Conservation (phyloP, 1,284 basidiomycete genomes). For the Ganoderma meredithae region DNA sequence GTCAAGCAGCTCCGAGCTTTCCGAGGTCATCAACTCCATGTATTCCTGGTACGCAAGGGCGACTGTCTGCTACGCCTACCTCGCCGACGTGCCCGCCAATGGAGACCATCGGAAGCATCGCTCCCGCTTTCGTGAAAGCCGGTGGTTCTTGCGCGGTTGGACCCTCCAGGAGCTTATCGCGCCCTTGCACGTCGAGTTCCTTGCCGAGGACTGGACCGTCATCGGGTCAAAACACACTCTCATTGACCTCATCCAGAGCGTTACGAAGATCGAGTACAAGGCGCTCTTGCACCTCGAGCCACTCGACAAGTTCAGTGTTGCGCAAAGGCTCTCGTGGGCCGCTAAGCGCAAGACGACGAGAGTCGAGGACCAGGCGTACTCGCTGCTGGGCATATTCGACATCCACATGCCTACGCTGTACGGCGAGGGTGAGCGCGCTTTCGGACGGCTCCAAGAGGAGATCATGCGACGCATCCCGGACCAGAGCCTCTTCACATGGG, state of each 20-base stretch:
- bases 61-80: neutral
- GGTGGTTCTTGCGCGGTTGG: neutral
- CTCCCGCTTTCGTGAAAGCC: neutral
- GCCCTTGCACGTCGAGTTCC: neutral
- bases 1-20: neutral
- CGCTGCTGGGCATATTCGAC: neutral
- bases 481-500: neutral
- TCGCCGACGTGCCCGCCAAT: neutral
- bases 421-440: neutral
- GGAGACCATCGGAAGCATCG: neutral
- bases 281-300: neutral
- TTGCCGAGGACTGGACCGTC: neutral
- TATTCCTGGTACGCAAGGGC: neutral
- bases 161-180: slow-evolving; percentile 2
- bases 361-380: neutral
- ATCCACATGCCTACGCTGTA: neutral
- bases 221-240: neutral
- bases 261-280: neutral
- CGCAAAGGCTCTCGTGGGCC: neutral
- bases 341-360: neutral
- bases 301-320: neutral
- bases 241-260: neutral
- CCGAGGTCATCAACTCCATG: neutral
- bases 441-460: neutral
- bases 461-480: neutral